phyloP scores from a whole-genome alignment of 805 yeast species.

The Saturnispora serradocipensis region DNA sequence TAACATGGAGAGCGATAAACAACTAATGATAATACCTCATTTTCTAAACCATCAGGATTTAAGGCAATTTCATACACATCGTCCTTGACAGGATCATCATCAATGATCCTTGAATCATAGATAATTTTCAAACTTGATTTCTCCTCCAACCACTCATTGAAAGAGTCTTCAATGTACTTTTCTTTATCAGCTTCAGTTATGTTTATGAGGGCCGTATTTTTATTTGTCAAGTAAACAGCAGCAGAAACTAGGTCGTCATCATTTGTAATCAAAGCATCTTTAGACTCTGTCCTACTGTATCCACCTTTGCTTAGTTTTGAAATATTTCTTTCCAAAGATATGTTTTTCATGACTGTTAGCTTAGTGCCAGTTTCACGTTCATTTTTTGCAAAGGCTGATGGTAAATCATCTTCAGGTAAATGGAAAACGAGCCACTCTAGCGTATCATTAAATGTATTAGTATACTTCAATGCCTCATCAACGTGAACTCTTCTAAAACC shows the following conservation, averaged over 20 bases:
- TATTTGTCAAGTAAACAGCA: conserved; percentile 40
- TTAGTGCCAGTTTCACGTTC: conserved; percentile 49
- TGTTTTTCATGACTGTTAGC: conserved; percentile 43
- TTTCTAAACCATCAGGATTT: conserved; percentile 24
- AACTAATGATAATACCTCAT: conserved; percentile 24
- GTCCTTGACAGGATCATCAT: conserved; percentile 30
- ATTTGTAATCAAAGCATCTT: conserved; percentile 35
- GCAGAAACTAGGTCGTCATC: conserved; percentile 41
- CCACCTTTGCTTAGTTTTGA: conserved; percentile 60
- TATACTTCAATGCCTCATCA: conserved; percentile 58
- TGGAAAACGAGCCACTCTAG: conserved; percentile 78
- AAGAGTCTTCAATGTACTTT: conserved; percentile 5
- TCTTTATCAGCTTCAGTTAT: conserved; percentile 9
- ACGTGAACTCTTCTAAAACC: conserved; percentile 70
- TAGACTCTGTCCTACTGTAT: conserved; percentile 54
- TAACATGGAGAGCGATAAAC: conserved; percentile 44
- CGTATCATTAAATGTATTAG: conserved; percentile 39
- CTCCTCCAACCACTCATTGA: conserved; percentile 65
- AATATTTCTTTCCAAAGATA: conserved; percentile 48
- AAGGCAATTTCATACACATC: conserved; percentile 29
- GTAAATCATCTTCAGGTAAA: conserved; percentile 91
- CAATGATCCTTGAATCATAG: conserved; percentile 27
- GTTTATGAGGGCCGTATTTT: conserved; percentile 1
- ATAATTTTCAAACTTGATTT: conserved; percentile 56
- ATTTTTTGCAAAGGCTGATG: conserved; percentile 49